phyloP scores from a whole-genome alignment of 1,284 basidiomycete genomes.

The Ceraceosorus guamensis region DNA sequence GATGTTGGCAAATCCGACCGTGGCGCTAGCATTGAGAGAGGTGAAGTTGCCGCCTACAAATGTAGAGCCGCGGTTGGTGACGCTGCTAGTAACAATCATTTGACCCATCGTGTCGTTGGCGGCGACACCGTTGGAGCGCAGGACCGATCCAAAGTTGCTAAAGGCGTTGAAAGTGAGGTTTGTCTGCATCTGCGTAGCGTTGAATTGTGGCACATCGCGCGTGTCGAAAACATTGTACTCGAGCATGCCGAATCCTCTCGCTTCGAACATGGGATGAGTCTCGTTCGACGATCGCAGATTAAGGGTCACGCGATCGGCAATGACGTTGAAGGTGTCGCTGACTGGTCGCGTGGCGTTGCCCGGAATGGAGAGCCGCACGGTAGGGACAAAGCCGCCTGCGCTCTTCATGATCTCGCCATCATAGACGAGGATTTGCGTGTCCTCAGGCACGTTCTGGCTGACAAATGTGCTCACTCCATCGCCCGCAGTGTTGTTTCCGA shows the following conservation, averaged over 20 bases:
- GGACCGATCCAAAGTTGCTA: conserved; percentile 60
- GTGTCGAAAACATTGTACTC: conserved; percentile 36
- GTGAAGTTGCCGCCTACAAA: conserved; percentile 75
- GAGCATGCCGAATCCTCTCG: conserved; percentile 28
- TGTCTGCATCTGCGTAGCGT: conserved; percentile 52
- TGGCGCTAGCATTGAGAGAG: conserved; percentile 7
- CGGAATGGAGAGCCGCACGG: conserved; percentile 31
- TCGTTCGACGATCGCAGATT: conserved; percentile 31
- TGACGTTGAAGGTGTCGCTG: conserved; percentile 68
- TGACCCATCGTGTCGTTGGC: conserved; percentile 14
- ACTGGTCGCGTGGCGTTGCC: conserved; percentile 44
- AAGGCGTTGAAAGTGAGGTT: conserved; percentile 67
- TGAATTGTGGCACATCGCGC: conserved; percentile 19
- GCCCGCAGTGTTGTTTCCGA: conserved; percentile 59
- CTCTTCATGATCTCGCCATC: conserved; percentile 65
- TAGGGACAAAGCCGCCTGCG: conserved; percentile 21
- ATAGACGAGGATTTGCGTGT: conserved; percentile 64
- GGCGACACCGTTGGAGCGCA: conserved; percentile 51
- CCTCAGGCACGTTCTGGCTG: conserved; percentile 65
- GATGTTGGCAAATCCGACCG: conserved; percentile 59
- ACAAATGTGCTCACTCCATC: conserved; percentile 46
- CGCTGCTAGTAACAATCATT: conserved; percentile 56
- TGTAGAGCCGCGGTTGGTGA: conserved; percentile 52
- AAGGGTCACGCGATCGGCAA: conserved; percentile 54
- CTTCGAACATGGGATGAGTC: conserved; percentile 19